Percentiles rank a stretch among this genome's conserved stretches.
Evolutionary conservation across 495 filamentous ascomycete species (phyloP).

Genomic region (Penicillium fimorum): DNA sequence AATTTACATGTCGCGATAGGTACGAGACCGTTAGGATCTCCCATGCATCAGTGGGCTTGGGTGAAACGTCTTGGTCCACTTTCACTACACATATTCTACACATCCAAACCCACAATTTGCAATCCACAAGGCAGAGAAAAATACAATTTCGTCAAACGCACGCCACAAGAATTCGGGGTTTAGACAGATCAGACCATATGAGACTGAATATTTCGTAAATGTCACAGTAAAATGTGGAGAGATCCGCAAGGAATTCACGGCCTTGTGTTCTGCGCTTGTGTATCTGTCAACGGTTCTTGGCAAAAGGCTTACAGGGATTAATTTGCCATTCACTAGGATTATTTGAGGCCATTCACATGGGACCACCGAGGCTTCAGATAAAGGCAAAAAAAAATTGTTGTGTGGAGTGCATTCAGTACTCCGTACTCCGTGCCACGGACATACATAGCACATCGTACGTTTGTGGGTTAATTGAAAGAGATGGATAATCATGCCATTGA

Average conservation of each 20-base stretch:
- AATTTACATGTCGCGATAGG: background rate
- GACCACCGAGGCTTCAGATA: slow-evolving; percentile 15
- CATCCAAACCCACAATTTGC: slow-evolving; percentile 5
- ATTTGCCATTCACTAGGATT: background rate
- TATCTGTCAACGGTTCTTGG: slow-evolving; percentile 16
- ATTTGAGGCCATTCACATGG: slow-evolving; percentile 12
- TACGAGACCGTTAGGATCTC: slow-evolving; percentile 8
- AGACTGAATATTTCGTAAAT: slow-evolving; percentile 2
- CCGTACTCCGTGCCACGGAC: background rate
- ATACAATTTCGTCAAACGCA: background rate
- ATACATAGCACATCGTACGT: background rate
- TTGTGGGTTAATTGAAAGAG: background rate
- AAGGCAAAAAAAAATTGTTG: background rate
- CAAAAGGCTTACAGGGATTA: slow-evolving; percentile 3
- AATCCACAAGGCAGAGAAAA: slow-evolving; percentile 2
- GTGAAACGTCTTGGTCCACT: slow-evolving; percentile 5
- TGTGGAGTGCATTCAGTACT: background rate
- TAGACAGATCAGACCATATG: slow-evolving; percentile 13
- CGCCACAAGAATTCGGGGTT: slow-evolving; percentile 9
- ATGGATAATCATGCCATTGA: slow-evolving; percentile 7
- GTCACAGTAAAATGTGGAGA: slow-evolving; percentile 14
- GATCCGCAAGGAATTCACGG: slow-evolving; percentile 12
- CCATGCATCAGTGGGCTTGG: slow-evolving; percentile 1
- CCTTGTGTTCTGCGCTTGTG: slow-evolving; percentile 6
- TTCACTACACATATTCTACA: slow-evolving; percentile 1